These are phyloP conservation scores for Xylogone sp. DNA, from an alignment of 2,329 filamentous ascomycete species.

Conservation along the genomic window DNA sequence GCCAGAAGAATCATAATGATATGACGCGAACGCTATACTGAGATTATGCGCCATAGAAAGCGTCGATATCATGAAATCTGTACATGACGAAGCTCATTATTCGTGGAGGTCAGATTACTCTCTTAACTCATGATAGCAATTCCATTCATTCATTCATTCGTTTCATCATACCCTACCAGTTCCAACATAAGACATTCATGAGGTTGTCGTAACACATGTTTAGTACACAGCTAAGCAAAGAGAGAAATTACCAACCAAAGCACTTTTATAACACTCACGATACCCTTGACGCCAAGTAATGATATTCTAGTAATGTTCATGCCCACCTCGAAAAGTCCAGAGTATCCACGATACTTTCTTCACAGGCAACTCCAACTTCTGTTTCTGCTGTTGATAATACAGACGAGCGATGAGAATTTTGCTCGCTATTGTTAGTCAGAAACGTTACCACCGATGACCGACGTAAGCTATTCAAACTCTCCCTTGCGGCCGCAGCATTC, in stretches of 20 bases:
- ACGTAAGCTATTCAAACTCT: slow-evolving; percentile 58
- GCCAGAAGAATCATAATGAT: no score
- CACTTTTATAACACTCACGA: neutral
- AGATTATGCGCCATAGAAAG: neutral
- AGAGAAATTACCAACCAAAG: neutral
- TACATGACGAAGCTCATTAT: neutral
- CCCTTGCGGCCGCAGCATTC: slow-evolving; percentile 43
- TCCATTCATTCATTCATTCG: no score
- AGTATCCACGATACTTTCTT: slow-evolving; percentile 26
- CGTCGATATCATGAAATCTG: neutral
- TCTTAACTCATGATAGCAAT: neutral
- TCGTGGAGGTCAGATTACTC: neutral
- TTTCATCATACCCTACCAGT: neutral
- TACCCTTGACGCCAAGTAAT: neutral
- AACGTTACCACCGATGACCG: slow-evolving; percentile 64
- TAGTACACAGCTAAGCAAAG: neutral
- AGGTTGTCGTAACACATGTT: neutral
- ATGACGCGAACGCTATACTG: neutral
- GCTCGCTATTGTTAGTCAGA: slow-evolving; percentile 54
- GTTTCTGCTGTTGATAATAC: slow-evolving; percentile 53
- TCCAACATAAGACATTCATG: neutral
- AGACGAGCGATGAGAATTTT: slow-evolving; percentile 55
- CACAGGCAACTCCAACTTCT: slow-evolving; percentile 34
- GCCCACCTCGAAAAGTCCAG: slow-evolving; percentile 32
- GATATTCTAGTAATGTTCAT: neutral